phyloP scores from a whole-genome alignment of 2,329 filamentous ascomycete species.

The Dactylellina haptotyla region DNA sequence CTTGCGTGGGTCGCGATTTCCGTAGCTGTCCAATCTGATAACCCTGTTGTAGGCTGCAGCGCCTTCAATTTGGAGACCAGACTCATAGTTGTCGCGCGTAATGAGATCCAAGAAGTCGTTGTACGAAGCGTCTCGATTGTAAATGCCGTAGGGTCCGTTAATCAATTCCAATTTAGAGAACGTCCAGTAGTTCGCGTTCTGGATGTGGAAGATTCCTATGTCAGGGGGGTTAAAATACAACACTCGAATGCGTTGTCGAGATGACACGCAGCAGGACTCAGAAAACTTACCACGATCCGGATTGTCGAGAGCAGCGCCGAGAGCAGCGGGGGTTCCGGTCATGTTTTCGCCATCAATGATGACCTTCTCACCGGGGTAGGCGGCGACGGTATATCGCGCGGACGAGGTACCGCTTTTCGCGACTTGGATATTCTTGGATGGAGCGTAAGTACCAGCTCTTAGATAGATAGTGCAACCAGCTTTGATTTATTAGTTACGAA shows the following conservation, averaged over 20 bases:
- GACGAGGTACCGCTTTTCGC: constrained; percentile 63
- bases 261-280: no score
- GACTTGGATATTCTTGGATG: constrained; percentile 65
- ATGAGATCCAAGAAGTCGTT: constrained; percentile 61
- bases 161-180: constrained; percentile 63
- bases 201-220: constrained; percentile 66
- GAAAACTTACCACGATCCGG: constrained; percentile 64
- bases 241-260: no score
- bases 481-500: no score
- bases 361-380: constrained; percentile 64
- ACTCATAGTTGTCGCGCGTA: constrained; percentile 62
- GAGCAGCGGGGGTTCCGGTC: constrained; percentile 62
- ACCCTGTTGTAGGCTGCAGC: constrained; percentile 61
- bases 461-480: constrained; percentile 65
- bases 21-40: constrained; percentile 63
- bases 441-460: constrained; percentile 64
- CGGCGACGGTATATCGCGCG: constrained; percentile 62
- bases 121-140: constrained; percentile 60
- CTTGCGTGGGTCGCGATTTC: constrained; percentile 65
- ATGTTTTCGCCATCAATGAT: constrained; percentile 64
- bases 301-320: constrained; percentile 62
- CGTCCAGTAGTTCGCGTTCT: constrained; percentile 64
- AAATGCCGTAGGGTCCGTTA: constrained; percentile 62
- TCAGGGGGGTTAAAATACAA: no score
- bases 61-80: constrained; percentile 62